Evolutionary conservation across 352 stramenopile genomes (phyloP), one percentile per base, ranked within the genome.

Genomic region (Globisporangium uncinulatum): DNA sequence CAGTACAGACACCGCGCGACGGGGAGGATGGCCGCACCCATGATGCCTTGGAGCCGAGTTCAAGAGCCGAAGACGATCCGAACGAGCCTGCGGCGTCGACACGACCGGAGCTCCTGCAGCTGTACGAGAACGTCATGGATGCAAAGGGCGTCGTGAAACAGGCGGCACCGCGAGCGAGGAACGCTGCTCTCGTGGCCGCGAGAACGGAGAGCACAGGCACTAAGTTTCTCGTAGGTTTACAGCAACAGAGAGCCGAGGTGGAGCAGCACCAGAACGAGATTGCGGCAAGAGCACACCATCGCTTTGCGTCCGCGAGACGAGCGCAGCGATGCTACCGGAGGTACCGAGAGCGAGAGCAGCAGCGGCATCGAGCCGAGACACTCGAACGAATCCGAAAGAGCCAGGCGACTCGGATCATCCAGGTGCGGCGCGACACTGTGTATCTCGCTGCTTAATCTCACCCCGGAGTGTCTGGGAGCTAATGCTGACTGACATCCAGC

Each of bases 101-200:
- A 43, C 41, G 19, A 53, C 42, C 32, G 32, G 54, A 57, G 19
- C 32, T 65, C 8, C 39, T 79, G 11, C 37, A 66, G 31, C 59
- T 76, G 4, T 76, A 76, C 39, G 67, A 76, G 39, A 73, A 76
- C 50, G 70, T 76, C 7, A 60, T 76, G 19, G 39, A 62, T 5
- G 65, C 67, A 15, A 62, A 62, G 31, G 32, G 50, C 6, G 52
- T 51, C 14, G 57, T 20, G 2, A 31, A 21, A 34, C 14, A 24
- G 2, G 19, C 29, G 34, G 37, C 32, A 37, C 36, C 19, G 9
- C 48, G 21, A 52, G 14, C 14, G 44, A 56, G 11, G 6, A 8
- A n/a, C 19, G 32, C 29, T 39, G 21, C 14, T 10, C 14, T 15
- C 6, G 14, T 37, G n/a, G 0, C 15, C 11, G 9, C 17, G 9